Base-by-base conservation (phyloP, 805 yeast species). In the Cyberlindnera xishuangbannaensis region DNA sequence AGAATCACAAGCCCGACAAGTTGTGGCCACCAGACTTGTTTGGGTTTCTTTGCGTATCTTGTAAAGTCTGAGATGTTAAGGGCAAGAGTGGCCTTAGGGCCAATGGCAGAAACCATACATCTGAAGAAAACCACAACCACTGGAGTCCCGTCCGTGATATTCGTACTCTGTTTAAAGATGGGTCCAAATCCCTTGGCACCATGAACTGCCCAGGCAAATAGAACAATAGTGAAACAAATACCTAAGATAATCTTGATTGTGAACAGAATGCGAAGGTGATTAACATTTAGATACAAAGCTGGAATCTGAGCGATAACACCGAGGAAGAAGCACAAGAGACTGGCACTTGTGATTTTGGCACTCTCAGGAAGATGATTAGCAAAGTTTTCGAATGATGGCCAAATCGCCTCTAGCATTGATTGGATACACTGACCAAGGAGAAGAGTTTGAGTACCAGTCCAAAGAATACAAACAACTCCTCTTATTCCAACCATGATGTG, bases 381-480 rank as follows among this genome's bases (percentile, higher is more conserved):
- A 50, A 59, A 55, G 27, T 50, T 46, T 1, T 51, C 43, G 31
- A 57, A 33, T 65, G 80, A 64, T 71, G 52, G 50, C 48, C 52
- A 83, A 28, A 83, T 72, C 3, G 87, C 65, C 35, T 69, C 57
- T 34, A 83, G 61, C 84, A 82, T 79, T 24, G 78, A 62, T 44
- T 73, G 67, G 15, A 83, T 72, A 62, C 86, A 78, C 43, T 79
- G 75, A 13, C 87, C 92, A 31, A 86, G 83, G 32, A 82, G 71
- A 57, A 78, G 73, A 12, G 78, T 64, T 50, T 82, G 90, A 14
- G 80, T 83, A 33, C 85, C 78, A 48, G 77, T 81, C 92, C 94
- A 83, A 22, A 53, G 26, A 43, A 51, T 32, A 51, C 56, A 55
- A 7, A 61, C 61, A 13, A 58, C 43, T 28, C 56, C 55, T 49